Percentiles rank a stretch among this genome's conserved stretches.
These are phyloP conservation scores for Yamadazyma atlantica DNA, from an alignment of 1,139 yeast species.

Conservation along the genomic window DNA sequence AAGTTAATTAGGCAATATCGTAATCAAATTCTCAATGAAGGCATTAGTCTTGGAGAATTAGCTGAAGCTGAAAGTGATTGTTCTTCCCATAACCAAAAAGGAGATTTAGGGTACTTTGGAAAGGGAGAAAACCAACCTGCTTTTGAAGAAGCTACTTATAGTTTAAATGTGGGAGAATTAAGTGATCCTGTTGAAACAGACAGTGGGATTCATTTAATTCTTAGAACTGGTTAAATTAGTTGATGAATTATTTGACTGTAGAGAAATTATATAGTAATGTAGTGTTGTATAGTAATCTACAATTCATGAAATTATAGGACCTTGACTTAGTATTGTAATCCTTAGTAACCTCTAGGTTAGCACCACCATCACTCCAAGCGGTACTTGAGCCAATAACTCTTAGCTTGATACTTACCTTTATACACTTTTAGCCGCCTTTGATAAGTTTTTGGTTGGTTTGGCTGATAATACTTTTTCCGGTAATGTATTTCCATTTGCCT, in stretches of 20 bases:
- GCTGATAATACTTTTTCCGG: too few species aligned
- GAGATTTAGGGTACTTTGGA: constrained; percentile 88
- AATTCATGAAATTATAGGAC: too few species aligned
- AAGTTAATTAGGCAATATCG: constrained; percentile 60
- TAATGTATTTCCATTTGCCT: too few species aligned
- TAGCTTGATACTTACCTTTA: too few species aligned
- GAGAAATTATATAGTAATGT: background rate
- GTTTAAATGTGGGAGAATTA: constrained; percentile 76
- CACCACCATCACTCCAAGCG: too few species aligned
- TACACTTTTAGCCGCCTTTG: too few species aligned
- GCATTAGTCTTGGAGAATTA: constrained; percentile 62
- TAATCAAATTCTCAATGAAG: constrained; percentile 67
- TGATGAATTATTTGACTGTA: background rate
- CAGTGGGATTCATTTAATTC: constrained; percentile 87
- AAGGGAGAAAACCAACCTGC: constrained; percentile 93
- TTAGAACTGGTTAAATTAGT: constrained; percentile 63
- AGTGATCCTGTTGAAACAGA: constrained; percentile 85
- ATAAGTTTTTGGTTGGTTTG: too few species aligned
- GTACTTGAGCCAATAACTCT: too few species aligned
- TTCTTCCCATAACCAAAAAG: constrained; percentile 81
- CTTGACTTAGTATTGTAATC: too few species aligned
- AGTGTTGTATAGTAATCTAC: too few species aligned
- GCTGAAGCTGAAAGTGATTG: constrained; percentile 90
- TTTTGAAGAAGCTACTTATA: constrained; percentile 87
- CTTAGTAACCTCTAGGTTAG: too few species aligned